Conservation (phyloP, 768 basidiomycete genomes). For the Boletus rex-veris region DNA sequence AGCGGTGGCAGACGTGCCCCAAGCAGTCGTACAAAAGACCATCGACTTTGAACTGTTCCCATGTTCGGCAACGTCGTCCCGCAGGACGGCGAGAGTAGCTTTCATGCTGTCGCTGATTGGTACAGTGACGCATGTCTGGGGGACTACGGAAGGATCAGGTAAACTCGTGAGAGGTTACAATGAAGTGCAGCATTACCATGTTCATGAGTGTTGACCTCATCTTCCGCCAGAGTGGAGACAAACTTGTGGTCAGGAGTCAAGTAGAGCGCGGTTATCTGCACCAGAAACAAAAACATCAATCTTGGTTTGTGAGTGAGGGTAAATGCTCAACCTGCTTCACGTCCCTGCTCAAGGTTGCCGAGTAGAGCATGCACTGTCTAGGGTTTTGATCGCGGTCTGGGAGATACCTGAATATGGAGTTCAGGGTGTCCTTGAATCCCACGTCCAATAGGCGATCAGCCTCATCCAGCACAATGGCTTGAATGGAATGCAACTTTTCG, state of each 20-base stretch:
- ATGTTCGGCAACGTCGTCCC: conserved; percentile 32
- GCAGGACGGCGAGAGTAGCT: conserved; percentile 38
- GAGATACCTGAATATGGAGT: conserved; percentile 51
- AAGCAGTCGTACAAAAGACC: conserved; percentile 67
- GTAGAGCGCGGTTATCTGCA: conserved; percentile 29
- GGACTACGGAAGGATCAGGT: conserved; percentile 32
- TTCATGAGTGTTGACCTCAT: conserved; percentile 59
- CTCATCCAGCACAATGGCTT: conserved; percentile 63
- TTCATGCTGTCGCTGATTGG: conserved; percentile 43
- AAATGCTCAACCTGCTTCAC: conserved; percentile 46
- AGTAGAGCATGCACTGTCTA: conserved; percentile 67
- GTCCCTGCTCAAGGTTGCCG: conserved; percentile 71
- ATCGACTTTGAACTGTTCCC: conserved; percentile 42
- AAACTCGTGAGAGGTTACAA: neutral
- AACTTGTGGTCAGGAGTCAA: conserved; percentile 36
- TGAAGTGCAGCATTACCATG: conserved; percentile 40
- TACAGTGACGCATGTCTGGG: conserved; percentile 44
- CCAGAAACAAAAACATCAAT: neutral
- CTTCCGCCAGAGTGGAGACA: conserved; percentile 54
- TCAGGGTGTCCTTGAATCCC: conserved; percentile 66
- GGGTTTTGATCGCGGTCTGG: conserved; percentile 46
- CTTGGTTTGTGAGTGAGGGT: neutral
- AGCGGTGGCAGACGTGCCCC: conserved; percentile 45
- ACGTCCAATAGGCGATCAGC: conserved; percentile 73
- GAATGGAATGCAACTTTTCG: conserved; percentile 36